Evolutionary conservation across 768 basidiomycete species (phyloP), one percentile per base, ranked within the genome.

Genomic region (Brasilioporus rufonigricans): DNA sequence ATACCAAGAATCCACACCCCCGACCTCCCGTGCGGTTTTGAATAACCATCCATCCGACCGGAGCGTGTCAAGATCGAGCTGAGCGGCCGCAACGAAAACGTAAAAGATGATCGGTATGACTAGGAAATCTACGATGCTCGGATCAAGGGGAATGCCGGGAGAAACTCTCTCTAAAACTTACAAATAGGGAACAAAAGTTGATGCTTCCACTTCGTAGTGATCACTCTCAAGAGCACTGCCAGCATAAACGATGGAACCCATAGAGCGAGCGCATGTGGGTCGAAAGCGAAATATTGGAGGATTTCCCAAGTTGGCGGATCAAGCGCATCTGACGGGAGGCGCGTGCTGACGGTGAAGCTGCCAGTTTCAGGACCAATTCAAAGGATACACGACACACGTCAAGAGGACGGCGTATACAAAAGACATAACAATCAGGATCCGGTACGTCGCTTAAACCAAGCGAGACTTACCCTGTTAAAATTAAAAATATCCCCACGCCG

Each of bases 401-500:
- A 21, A 46, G 19, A 35, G 16, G 29, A 31, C 44, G 44, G 44
- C 14, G 5, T 21, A 45, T 31, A 35, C 29, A 24, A 39, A 27
- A 44, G 18, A 41, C 26, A n/a, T 2, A 5, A 14, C 33, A 3
- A 52, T 63, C 24, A 60, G 48, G 29, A 54, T 44, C 36, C 19
- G 39, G 43, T 1, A 4, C 38, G 44, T 44, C 35, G 13, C 9
- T 24, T 44, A 11, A 40, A 45, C 0, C 16, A 32, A 35, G 47
- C 27, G 24, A 39, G 21, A 64, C 80, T 53, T 61, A 90, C 88
- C 93, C 94, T 0, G 95, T 98, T 62, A 88, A 78, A 39, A 98
- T 83, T 44, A 99, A 77, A 71, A 98, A 99, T 10, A 87, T 83
- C 16, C 96, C 96, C 31, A 98, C 92, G n/a, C 96, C 95, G 11